Percentiles rank a stretch among this genome's conserved stretches.
Evolutionary conservation across 2,329 filamentous ascomycete genomes (phyloP).

Genomic region (Lecanosticta acicola): DNA sequence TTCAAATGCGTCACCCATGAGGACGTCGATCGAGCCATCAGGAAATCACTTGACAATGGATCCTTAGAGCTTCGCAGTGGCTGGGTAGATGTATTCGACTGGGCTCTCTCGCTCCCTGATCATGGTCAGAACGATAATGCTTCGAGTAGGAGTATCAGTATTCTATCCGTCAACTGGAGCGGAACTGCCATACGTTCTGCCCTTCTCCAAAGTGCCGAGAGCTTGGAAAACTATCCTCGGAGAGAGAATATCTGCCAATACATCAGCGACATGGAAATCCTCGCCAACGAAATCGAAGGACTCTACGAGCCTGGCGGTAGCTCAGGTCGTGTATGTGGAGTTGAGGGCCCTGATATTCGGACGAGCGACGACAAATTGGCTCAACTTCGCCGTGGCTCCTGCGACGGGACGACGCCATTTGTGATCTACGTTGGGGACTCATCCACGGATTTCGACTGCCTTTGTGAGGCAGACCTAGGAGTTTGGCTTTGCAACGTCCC

Average conservation of each 20-base stretch:
- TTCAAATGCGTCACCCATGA: conserved; percentile 36
- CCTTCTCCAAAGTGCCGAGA: conserved; percentile 10
- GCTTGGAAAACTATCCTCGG: conserved; percentile 1
- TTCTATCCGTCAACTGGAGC: conserved; percentile 48
- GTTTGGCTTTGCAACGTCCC: conserved; percentile 34
- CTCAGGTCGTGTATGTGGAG: conserved; percentile 25
- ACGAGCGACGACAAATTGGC: conserved; percentile 40
- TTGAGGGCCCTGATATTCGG: conserved; percentile 25
- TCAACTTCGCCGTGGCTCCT: conserved; percentile 19
- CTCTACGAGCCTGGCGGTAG: conserved; percentile 23
- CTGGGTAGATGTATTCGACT: conserved; percentile 32
- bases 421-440: conserved; percentile 46
- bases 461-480: conserved; percentile 42
- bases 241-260: conserved; percentile 6
- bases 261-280: conserved; percentile 19
- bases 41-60: too few relatives aligned
- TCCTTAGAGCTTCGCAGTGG: conserved; percentile 35
- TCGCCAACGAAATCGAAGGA: conserved; percentile 35
- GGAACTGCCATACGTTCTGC: conserved; percentile 35
- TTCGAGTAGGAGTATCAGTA: conserved; percentile 22
- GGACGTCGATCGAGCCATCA: conserved; percentile 28
- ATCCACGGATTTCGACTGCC: conserved; percentile 43
- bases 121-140: too few relatives aligned
- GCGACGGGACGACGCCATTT: conserved; percentile 1
- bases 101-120: too few relatives aligned